Evolutionary conservation across 2,329 filamentous ascomycete genomes (phyloP), one percentile per base, ranked within the genome.

Genomic region (Nigrograna mackinnonii): DNA sequence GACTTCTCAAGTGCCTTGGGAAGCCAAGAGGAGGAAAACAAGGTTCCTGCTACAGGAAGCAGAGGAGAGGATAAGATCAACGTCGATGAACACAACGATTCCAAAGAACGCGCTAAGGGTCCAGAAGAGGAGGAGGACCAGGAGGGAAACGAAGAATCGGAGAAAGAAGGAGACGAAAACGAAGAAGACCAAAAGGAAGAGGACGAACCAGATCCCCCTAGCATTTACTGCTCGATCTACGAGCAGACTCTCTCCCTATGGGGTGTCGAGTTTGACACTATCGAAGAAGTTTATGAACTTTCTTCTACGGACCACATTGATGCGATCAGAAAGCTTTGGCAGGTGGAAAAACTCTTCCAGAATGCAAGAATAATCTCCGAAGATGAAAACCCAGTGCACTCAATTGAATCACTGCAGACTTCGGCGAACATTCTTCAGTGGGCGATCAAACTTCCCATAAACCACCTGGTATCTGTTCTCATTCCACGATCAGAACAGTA

Each of bases 401-500:
- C 30, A 17, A 34, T 41, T 17, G 7, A 9, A 14, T 22, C 19
- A 11, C 28, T 41, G 9, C 28, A 41, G 4, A 16, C 11, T 13
- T 12, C 19, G 14, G 19, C 17, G 9, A 14, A 28, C 16, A 35
- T 41, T 5, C 39, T 41, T 16, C 30, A 41, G 31, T 41, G 39
- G 39, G 32, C 33, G 5, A 18, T 41, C 32, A 41, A 41, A 22
- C 11, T 36, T 17, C 39, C 39, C 4, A 36, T 41, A 5, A 19
- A 41, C 20, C 39, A 41, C 22, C 35, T 36, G 39, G 19, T 41
- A 5, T 36, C 33, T 5, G 13, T 28, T 9, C 19, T 41, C 22
- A 30, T 41, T 19, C 32, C 39, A 14, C 32, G 22, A 5, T 41
- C 33, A 18, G 33, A 41, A 14, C 22, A 41, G n/a, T 41, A 41